Evolutionary conservation across 352 stramenopile species (phyloP).

Genomic region (Pythium rhizo-oryzae): DNA sequence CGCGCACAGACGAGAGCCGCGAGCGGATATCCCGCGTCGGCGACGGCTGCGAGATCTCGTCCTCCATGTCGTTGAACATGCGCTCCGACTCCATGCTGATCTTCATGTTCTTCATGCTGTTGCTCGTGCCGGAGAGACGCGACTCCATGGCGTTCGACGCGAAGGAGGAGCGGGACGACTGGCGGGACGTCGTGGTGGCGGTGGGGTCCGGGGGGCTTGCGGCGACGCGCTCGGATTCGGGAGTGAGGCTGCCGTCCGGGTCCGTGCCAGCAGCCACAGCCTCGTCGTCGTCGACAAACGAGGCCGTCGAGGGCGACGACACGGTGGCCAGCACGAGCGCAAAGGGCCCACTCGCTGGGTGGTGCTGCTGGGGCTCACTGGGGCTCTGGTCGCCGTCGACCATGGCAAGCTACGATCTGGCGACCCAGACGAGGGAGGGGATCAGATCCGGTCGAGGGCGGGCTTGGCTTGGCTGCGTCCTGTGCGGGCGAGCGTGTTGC

Average conservation of each 20-base stretch:
- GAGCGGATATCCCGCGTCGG: slow-evolving; percentile 58
- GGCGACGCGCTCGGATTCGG: slow-evolving; percentile 16
- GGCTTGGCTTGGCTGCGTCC: no score
- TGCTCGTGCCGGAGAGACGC: slow-evolving; percentile 53
- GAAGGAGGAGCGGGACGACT: slow-evolving; percentile 11
- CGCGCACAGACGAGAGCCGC: slow-evolving; percentile 51
- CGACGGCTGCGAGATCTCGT: slow-evolving; percentile 61
- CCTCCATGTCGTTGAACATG: slow-evolving; percentile 80
- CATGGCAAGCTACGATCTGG: no score
- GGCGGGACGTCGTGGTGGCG: slow-evolving; percentile 20
- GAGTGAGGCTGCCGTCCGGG: background rate
- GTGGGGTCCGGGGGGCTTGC: background rate
- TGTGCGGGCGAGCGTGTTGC: no score
- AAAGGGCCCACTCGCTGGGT: no score
- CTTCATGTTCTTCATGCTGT: slow-evolving; percentile 84
- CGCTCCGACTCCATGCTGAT: slow-evolving; percentile 81
- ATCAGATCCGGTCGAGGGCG: no score
- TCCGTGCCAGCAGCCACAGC: no score
- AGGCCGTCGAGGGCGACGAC: no score
- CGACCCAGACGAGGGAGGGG: no score
- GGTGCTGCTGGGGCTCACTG: no score
- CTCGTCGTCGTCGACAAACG: no score
- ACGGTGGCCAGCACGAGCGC: no score
- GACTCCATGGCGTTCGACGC: slow-evolving; percentile 54
- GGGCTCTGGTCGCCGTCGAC: no score